Percentiles rank a stretch among this genome's conserved stretches.
Evolutionary conservation across 2,329 filamentous ascomycete genomes (phyloP).

Genomic region (Grosmannia clavigera): DNA sequence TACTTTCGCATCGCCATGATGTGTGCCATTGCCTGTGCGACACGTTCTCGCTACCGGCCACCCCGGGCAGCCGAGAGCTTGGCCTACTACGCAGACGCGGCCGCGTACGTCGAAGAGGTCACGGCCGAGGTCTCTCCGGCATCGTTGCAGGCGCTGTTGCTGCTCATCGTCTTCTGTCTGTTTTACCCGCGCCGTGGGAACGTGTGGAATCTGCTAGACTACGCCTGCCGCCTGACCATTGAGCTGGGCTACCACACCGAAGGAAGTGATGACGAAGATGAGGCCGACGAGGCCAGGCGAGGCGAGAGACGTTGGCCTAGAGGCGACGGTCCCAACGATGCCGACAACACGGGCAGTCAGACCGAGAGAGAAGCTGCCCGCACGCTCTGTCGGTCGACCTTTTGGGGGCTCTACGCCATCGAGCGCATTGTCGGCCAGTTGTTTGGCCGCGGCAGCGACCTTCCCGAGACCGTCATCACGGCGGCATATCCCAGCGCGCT

Average conservation of each 20-base stretch:
- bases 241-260: constrained; percentile 23
- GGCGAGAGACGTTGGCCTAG: too few species aligned
- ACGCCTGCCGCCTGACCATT: constrained; percentile 12
- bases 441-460: constrained; percentile 23
- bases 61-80: constrained; percentile 8
- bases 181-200: constrained; percentile 11
- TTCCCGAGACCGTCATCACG: constrained; percentile 24
- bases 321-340: background rate
- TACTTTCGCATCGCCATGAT: constrained; percentile 22
- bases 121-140: constrained; percentile 10
- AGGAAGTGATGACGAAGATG: background rate
- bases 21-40: constrained; percentile 19
- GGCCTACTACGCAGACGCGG: constrained; percentile 8
- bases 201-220: constrained; percentile 13
- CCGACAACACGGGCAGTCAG: background rate
- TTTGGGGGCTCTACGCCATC: constrained; percentile 24
- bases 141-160: constrained; percentile 9
- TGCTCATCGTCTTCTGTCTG: constrained; percentile 11
- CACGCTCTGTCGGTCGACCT: constrained; percentile 14
- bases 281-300: background rate
- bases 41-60: constrained; percentile 16
- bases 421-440: constrained; percentile 23
- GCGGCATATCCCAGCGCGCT: constrained; percentile 18
- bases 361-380: constrained; percentile 2
- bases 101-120: constrained; percentile 11